Conservation (phyloP, 805 yeast genomes). For the Kodamaea kakaduensis region DNA sequence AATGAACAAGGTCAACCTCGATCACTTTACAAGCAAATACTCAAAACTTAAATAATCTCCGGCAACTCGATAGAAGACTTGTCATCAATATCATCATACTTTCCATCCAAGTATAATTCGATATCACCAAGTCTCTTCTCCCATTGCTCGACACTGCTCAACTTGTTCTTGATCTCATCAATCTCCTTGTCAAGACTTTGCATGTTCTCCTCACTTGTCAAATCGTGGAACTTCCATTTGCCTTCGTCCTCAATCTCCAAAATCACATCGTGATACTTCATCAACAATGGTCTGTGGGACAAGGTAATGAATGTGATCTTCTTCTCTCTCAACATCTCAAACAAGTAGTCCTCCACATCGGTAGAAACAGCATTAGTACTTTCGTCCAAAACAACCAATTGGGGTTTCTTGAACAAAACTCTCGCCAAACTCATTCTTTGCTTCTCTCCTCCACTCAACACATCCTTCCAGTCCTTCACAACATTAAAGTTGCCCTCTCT, state of each 20-base stretch:
- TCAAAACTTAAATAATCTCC: no score
- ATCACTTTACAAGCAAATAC: not conserved
- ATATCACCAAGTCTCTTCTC: constrained; percentile 57
- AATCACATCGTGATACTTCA: constrained; percentile 78
- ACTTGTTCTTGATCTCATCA: constrained; percentile 55
- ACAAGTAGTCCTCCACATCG: constrained; percentile 84
- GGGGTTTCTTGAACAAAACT: constrained; percentile 72
- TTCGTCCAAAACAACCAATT: constrained; percentile 82
- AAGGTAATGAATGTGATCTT: constrained; percentile 77
- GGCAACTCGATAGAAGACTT: constrained; percentile 10
- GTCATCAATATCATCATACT: constrained; percentile 18
- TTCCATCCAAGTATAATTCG: constrained; percentile 47
- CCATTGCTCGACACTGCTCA: constrained; percentile 57
- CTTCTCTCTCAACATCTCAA: constrained; percentile 66
- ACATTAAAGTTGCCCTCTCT: constrained; percentile 58
- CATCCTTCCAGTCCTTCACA: constrained; percentile 76
- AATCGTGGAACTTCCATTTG: constrained; percentile 49
- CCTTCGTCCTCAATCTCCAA: constrained; percentile 56
- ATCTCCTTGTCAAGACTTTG: constrained; percentile 74
- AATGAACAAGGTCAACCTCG: not conserved
- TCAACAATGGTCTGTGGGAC: constrained; percentile 76
- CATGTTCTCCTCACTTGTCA: constrained; percentile 63
- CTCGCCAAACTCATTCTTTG: constrained; percentile 89
- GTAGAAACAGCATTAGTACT: constrained; percentile 91
- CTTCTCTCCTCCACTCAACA: constrained; percentile 95